Evolutionary conservation across 2,329 filamentous ascomycete species (phyloP).

Genomic region (Hymenotorrendiella dingleyae): DNA sequence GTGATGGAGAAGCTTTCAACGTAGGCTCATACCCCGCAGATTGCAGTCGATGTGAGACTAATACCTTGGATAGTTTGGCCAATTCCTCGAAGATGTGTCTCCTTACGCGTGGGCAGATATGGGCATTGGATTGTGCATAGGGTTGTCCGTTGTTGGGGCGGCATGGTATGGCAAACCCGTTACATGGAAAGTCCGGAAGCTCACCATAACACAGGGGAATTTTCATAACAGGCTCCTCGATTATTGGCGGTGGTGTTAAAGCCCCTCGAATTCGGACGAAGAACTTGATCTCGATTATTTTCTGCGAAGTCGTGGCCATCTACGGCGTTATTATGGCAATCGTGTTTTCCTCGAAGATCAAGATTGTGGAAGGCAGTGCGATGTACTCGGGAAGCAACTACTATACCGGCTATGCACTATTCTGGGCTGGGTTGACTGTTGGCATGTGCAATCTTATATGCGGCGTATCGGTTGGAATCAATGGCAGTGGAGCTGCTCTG

Average conservation of each 20-base stretch:
- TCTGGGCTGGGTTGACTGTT: conserved; percentile 93
- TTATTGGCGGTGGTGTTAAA: conserved; percentile 92
- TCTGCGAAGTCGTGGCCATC: conserved; percentile 99
- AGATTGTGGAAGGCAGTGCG: conserved; percentile 54
- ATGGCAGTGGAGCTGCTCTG: conserved; percentile 91
- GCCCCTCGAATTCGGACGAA: conserved; percentile 97
- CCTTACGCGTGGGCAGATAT: conserved; percentile 89
- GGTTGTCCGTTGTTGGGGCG: conserved; percentile 90
- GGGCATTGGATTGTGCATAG: conserved; percentile 91
- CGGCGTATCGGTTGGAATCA: conserved; percentile 94
- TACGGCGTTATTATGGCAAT: conserved; percentile 99
- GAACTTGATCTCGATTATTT: conserved; percentile 99
- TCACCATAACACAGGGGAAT: conserved; percentile 67
- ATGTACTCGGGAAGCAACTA: conserved; percentile 73
- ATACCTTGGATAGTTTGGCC: conserved; percentile 60
- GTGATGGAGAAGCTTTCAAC: conserved; percentile 93
- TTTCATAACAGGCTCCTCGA: conserved; percentile 96
- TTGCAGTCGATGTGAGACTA: conserved; percentile 19
- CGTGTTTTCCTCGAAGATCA: conserved; percentile 88
- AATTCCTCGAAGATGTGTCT: conserved; percentile 89
- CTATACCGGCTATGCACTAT: conserved; percentile 92
- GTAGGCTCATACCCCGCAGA: conserved; percentile 42
- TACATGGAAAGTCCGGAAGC: not conserved
- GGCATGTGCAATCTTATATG: conserved; percentile 95
- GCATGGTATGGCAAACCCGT: conserved; percentile 64